Conservation (phyloP, 2,329 filamentous ascomycete species). For the Coccinonectria pachysandricola region DNA sequence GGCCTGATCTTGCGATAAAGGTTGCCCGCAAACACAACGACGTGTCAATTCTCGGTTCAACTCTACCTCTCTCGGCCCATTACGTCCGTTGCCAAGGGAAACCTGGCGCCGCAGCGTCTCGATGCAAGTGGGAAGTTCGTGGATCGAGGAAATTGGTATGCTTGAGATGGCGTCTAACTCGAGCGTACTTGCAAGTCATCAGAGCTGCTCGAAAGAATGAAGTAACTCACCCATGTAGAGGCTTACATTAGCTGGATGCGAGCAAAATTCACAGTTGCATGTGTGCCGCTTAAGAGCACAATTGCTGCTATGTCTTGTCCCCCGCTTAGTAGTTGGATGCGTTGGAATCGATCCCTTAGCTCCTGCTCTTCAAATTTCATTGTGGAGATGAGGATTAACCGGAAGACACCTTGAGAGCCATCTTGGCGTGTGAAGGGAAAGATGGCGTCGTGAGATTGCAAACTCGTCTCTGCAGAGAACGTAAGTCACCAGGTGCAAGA, state of each 20-base stretch:
- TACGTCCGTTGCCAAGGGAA: neutral
- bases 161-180: slow-evolving; percentile 26
- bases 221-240: slow-evolving; percentile 19
- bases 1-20: slow-evolving; percentile 15
- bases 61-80: slow-evolving; percentile 1
- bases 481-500: too few relatives aligned
- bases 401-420: slow-evolving; percentile 16
- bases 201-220: neutral
- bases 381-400: slow-evolving; percentile 31
- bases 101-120: slow-evolving; percentile 25
- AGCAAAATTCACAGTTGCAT: slow-evolving; percentile 26
- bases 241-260: slow-evolving; percentile 32
- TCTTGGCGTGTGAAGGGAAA: slow-evolving; percentile 21
- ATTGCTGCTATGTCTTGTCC: slow-evolving; percentile 31
- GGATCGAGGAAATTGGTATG: slow-evolving; percentile 29
- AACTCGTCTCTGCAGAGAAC: slow-evolving; percentile 31
- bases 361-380: slow-evolving; percentile 23
- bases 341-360: slow-evolving; percentile 26
- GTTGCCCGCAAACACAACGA: slow-evolving; percentile 18
- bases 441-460: slow-evolving; percentile 36
- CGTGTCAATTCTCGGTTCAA: slow-evolving; percentile 8
- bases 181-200: slow-evolving; percentile 20
- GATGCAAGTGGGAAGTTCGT: slow-evolving; percentile 28
- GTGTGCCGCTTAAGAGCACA: slow-evolving; percentile 29
- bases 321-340: slow-evolving; percentile 30